Evolutionary conservation across 306 rosid genomes (phyloP).

Genomic region (Gleditsia sinensis): DNA sequence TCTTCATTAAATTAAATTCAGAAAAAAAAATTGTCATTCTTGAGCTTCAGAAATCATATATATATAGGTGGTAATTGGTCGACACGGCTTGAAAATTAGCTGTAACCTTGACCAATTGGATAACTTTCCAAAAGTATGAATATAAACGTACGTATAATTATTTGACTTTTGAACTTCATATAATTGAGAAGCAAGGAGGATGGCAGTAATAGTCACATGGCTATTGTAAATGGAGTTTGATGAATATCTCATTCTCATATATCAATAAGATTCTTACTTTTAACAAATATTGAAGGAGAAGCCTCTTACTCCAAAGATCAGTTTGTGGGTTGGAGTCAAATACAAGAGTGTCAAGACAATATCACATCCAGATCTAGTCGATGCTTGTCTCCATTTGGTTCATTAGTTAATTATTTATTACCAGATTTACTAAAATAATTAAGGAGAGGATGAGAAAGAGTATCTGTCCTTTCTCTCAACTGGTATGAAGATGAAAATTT

Average conservation of each 20-base stretch:
- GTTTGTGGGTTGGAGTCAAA: not conserved
- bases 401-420: not conserved
- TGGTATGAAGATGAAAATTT: constrained; percentile 16
- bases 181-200: no score
- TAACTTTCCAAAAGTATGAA: no score
- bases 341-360: not conserved
- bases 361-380: not conserved
- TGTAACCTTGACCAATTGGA: not conserved
- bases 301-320: not conserved
- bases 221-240: no score
- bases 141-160: no score
- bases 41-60: no score
- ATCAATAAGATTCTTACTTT: no score
- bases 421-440: not conserved
- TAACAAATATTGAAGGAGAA: no score
- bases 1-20: not conserved
- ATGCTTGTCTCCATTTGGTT: not conserved
- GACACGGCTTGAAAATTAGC: not conserved
- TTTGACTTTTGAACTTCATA: no score
- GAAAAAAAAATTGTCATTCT: not conserved
- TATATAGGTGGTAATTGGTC: no score
- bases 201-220: not conserved
- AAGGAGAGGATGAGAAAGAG: not conserved
- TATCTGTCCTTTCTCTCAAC: not conserved
- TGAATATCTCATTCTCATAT: no score